Base-by-base conservation (phyloP, 1,139 yeast genomes). In the Dujonia santamariae region DNA sequence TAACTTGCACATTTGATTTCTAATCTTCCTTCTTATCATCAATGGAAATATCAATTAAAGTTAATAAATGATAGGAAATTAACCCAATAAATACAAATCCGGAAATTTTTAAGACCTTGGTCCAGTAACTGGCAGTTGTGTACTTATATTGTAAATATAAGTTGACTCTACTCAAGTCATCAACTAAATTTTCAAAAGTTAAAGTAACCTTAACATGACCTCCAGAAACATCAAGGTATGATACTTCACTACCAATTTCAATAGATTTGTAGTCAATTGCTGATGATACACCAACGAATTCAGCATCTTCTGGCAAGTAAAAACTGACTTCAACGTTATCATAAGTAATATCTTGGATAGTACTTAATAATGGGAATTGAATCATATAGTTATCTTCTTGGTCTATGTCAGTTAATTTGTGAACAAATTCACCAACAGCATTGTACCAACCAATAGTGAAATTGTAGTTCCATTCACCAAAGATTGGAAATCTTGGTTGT, bases 381-480 rank as follows among this genome's bases (percentile, higher is more conserved):
- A 85, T 62, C 24, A 85, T 56, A 53, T 78, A 86, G 31, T 72
- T 70, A 41, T 80, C 82, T n/a, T 56, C 54, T 9, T 14, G 13
- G 12, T 53, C 57, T 16, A 56, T 46, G n/a, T n/a, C n/a, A n/a
- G n/a, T n/a, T 11, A 64, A 46, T 41, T 56, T 54, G 45, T 62
- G 77, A 38, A 87, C 65, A 47, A 72, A 79, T 32, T 75, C 63
- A 19, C 64, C 53, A 31, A 88, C 61, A 26, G 69, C 64, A 44
- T 78, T 75, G 37, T 82, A 77, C 96, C 96, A 94, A 6, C 97
- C 97, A 50, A 92, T 63, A 15, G 98, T 92, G 67, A 87, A 92
- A 61, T 92, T 88, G 62, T 88, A 92, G 50, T 81, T 76, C 99
- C 99, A 92, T 27, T 90, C 95, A 32, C 98, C 99, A 61, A 87